Base-by-base conservation (phyloP, 2,329 filamentous ascomycete genomes). In the Aspergillus tubingensis region DNA sequence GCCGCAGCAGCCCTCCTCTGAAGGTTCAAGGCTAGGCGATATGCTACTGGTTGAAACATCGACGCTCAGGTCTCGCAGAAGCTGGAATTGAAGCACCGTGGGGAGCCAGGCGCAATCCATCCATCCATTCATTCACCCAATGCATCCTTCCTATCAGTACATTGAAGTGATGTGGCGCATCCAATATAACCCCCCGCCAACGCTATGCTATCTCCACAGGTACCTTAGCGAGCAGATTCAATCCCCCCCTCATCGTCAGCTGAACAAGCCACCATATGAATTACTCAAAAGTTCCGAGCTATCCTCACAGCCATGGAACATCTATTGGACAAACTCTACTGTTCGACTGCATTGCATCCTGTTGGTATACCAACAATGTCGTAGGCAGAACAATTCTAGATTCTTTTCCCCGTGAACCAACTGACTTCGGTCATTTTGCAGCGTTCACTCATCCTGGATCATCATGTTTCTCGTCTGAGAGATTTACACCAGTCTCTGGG, bases 71-170 rank as follows among this genome's bases (percentile, higher is more conserved):
- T 38, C 56, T 66, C 19, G 61, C 30, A 17, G 49, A 30, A 49
- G 53, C 50, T 54, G 54, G 60, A 17, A 25, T 59, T 17, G 48
- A 32, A 19, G 39, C 53, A 8, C 55, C 17, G n/a, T 58, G 52
- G 8, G 48, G 27, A 8, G 59, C 44, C 50, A 70, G 68, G 47
- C 63, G 67, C 51, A 2, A 19, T 19, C 25, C 0, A 27, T 27
- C 73, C 76, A 17, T 77, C 81, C 54, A 86, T 79, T 83, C 83
- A 86, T 69, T 85, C 83, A 0, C 38, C 81, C 79, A 67, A 86
- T 85, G 48, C 79, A 81, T 66, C 84, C 82, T 67, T 85, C 83
- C 83, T 83, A 86, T 32, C 80, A 71, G 77, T 84, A 69, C 64
- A 74, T 27, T 27, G 25, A 27, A 60, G 10, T 67, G 7, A 61